Conservation (phyloP, 192 early-diverging fungal species). For the Phycomyces nitens region DNA sequence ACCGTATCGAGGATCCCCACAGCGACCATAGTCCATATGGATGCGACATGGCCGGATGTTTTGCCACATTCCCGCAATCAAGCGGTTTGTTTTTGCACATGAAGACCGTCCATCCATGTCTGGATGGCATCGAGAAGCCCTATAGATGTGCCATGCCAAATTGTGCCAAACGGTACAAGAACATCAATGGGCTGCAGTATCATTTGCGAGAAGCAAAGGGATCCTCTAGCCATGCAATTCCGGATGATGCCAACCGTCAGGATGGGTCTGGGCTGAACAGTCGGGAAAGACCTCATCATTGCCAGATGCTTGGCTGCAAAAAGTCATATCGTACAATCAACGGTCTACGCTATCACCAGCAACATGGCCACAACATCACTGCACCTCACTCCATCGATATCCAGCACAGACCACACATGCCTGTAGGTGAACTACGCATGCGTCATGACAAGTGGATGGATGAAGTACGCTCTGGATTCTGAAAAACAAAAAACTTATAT, state of each 20-base stretch:
- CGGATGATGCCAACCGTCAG: no score
- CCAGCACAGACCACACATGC: no score
- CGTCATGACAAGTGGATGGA: no score
- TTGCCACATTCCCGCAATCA: constrained; percentile 20
- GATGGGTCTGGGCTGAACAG: background rate
- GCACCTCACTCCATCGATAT: no score
- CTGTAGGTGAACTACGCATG: no score
- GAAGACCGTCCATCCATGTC: constrained; percentile 29
- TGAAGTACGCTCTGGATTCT: no score
- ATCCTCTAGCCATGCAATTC: constrained; percentile 22
- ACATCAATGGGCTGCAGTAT: constrained; percentile 81
- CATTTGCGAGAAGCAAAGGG: constrained; percentile 62
- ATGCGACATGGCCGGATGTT: constrained; percentile 36
- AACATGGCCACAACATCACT: constrained; percentile 24
- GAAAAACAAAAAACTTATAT: no score
- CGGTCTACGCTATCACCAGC: constrained; percentile 39
- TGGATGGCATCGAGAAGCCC: constrained; percentile 41
- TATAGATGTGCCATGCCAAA: constrained; percentile 64
- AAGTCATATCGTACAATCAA: constrained; percentile 40
- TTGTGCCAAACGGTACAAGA: constrained; percentile 74
- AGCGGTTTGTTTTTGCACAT: constrained; percentile 44
- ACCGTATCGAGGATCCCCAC: background rate
- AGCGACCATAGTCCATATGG: constrained; percentile 28
- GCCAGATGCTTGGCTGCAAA: constrained; percentile 38
- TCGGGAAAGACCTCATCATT: constrained; percentile 31